These are phyloP conservation scores for Russula vinacea DNA, from an alignment of 768 basidiomycete species.

Conservation along the genomic window DNA sequence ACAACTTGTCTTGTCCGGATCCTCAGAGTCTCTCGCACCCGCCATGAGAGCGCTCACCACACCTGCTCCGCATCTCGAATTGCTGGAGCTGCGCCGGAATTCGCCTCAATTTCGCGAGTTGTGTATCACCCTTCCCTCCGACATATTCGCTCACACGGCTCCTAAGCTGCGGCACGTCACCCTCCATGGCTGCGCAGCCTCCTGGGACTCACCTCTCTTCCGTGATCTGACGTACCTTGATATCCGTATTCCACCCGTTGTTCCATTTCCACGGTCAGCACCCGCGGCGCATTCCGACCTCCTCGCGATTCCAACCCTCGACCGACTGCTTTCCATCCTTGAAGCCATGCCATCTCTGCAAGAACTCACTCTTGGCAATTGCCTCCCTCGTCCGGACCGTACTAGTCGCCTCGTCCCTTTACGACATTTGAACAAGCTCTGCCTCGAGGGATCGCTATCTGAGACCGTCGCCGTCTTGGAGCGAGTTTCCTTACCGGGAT, in stretches of 20 bases:
- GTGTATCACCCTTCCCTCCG: not conserved
- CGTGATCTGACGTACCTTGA: not conserved
- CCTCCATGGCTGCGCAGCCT: not conserved
- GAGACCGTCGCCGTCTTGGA: not conserved
- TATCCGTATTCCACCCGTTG: not conserved
- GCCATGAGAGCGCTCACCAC: constrained; percentile 2
- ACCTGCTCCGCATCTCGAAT: constrained; percentile 3
- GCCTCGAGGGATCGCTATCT: not conserved
- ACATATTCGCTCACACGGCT: not conserved
- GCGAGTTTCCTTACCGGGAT: constrained; percentile 3
- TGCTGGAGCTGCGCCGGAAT: not conserved
- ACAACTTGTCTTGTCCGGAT: not conserved
- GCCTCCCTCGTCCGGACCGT: not conserved
- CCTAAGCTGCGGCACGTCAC: not conserved
- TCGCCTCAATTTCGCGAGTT: not conserved
- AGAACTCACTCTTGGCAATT: constrained; percentile 5
- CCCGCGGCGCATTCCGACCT: not conserved
- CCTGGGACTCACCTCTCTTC: constrained; percentile 7
- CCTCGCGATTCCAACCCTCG: not conserved
- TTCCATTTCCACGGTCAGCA: not conserved
- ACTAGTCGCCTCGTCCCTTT: not conserved
- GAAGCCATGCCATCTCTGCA: not conserved
- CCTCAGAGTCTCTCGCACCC: not conserved
- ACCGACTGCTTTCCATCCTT: constrained; percentile 11
- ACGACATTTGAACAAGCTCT: not conserved